Base-by-base conservation (phyloP, 2,329 filamentous ascomycete genomes). In the Bipolaris gigantea region DNA sequence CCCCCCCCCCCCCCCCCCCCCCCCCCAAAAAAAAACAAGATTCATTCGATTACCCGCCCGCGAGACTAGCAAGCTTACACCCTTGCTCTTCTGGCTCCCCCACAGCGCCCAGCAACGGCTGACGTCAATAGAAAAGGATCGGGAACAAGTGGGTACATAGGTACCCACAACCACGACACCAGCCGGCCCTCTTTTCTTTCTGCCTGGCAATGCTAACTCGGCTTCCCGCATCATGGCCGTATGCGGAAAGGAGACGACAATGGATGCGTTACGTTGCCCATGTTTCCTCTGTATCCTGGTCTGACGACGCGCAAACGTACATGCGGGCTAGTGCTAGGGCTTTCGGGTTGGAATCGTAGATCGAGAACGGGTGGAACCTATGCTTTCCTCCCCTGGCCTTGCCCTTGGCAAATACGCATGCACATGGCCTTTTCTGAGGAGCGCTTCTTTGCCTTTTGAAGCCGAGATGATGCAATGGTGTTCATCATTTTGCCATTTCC, bases 1-100 rank as follows among this genome's bases (percentile, higher is more conserved):
- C 0, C 27, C 8, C 6, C 25, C 25, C 8, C 25, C 7, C 25
- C 25, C 6, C 25, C n/a, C n/a, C n/a, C 6, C 25, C 25, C 8
- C 25, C 7, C 25, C 25, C 6, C 25, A 0, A 6, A 25, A 25
- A 63, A 71, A 74, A 74, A 70, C 70, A 74, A 71, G 72, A 74
- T 73, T 74, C 25, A 61, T 36, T 41, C 27, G 10, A 30, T 30
- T 30, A 11, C 27, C 10, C 27, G 9, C 7, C 25, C 6, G 7
- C 5, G 9, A 25, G 5, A 11, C 10, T 10, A 30, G 10, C 10
- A 30, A 30, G 53, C 47, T 36, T 33, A 27, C 54, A 57, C 50
- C 60, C 49, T 49, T 50, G 39, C 25, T 51, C 33, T 44, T 25
- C 23, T 25, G 23, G 9, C 32, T 27, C 38, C 42, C 45, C 46